Evolutionary conservation across 768 basidiomycete species (phyloP).

Genomic region (Xerocomus brunneocitrinus): DNA sequence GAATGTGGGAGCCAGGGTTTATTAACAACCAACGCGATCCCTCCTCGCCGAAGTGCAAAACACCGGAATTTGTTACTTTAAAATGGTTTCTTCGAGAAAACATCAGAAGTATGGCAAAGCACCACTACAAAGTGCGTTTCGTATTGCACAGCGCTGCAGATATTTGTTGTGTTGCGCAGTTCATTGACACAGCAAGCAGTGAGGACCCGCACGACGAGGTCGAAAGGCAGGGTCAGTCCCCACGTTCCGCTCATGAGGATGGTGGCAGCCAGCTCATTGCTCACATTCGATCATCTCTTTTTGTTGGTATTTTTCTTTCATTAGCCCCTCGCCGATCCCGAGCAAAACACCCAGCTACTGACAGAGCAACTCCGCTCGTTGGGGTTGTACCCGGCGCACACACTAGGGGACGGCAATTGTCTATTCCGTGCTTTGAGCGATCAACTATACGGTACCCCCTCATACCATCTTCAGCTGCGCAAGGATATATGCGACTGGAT

Average conservation of each 20-base stretch:
- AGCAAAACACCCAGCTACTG: constrained; percentile 61
- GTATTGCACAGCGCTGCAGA: constrained; percentile 23
- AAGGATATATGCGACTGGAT: constrained; percentile 83
- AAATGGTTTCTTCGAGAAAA: constrained; percentile 42
- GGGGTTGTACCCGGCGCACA: constrained; percentile 84
- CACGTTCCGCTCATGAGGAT: constrained; percentile 21
- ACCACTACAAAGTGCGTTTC: constrained; percentile 38
- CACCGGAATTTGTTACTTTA: constrained; percentile 28
- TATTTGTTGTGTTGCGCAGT: constrained; percentile 21
- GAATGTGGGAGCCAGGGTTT: constrained; percentile 30
- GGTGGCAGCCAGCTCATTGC: constrained; percentile 14
- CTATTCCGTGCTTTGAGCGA: constrained; percentile 89
- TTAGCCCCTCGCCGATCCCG: constrained; percentile 52
- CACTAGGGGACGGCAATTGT: constrained; percentile 89
- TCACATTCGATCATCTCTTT: constrained; percentile 12
- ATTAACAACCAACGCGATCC: constrained; percentile 36
- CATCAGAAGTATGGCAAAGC: constrained; percentile 35
- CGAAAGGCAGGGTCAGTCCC: constrained; percentile 51
- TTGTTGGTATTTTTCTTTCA: background rate
- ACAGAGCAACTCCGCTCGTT: constrained; percentile 68
- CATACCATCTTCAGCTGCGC: constrained; percentile 63
- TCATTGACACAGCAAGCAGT: constrained; percentile 36
- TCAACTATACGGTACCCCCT: constrained; percentile 75
- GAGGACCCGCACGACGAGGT: constrained; percentile 56
- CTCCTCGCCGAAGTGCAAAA: constrained; percentile 19